Conservation (phyloP, 106 monocot species). For the Allium cepa region DNA sequence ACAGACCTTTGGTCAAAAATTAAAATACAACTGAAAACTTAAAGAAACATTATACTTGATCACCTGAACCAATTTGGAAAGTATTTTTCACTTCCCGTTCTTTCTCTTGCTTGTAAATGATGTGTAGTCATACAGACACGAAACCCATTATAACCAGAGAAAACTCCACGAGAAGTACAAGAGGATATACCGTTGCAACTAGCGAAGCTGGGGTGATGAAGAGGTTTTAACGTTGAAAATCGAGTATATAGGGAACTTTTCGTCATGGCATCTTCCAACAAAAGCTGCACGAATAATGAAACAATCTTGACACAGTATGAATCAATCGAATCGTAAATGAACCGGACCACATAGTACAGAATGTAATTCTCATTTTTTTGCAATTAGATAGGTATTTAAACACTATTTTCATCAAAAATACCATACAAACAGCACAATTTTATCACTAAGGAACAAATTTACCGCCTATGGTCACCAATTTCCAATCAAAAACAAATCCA, state of each 20-base stretch:
- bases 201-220: constrained; percentile 7
- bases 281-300: not conserved
- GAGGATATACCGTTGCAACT: constrained; percentile 4
- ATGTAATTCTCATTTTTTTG: too few species aligned
- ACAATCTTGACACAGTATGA: too few species aligned
- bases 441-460: too few species aligned
- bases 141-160: constrained; percentile 9
- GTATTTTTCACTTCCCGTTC: constrained; percentile 9
- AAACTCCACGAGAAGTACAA: constrained; percentile 9
- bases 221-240: constrained; percentile 9
- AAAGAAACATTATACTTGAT: not conserved
- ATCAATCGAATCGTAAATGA: too few species aligned
- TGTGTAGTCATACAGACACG: constrained; percentile 2
- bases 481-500: too few species aligned
- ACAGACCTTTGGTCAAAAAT: not conserved
- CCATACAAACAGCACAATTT: too few species aligned
- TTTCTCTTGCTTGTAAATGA: not conserved
- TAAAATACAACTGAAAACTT: not conserved
- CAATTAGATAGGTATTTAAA: too few species aligned
- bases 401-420: too few species aligned
- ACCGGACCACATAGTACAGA: too few species aligned
- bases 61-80: constrained; percentile 48
- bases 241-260: constrained; percentile 11
- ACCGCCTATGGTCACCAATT: too few species aligned
- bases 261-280: constrained; percentile 16